Base-by-base conservation (phyloP, 139 green algal genomes). In the Haematococcus lacustris region DNA sequence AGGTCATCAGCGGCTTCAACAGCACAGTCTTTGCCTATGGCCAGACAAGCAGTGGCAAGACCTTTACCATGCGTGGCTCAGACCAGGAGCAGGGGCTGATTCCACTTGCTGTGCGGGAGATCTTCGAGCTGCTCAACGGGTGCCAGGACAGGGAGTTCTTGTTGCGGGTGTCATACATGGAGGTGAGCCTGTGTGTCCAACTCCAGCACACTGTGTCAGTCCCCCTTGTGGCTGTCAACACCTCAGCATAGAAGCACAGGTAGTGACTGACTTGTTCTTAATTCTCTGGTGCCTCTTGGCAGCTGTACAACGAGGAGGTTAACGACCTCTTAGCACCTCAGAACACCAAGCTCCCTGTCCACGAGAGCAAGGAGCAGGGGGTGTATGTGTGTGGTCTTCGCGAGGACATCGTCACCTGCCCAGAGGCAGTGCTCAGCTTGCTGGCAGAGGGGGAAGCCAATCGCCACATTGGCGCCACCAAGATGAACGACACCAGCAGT, bases 251-350 rank as follows among this genome's bases (percentile, higher is more conserved):
- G n/a, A n/a, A n/a, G n/a, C n/a, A n/a, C n/a, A n/a, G n/a, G n/a
- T n/a, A n/a, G n/a, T n/a, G n/a, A n/a, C n/a, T n/a, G n/a, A 5
- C 6, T 62, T n/a, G 6, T 13, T 62, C 30, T n/a, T 62, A n/a
- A 13, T n/a, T 75, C 33, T 73, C 33, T 30, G 66, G 13, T 67
- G 37, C 64, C 2, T 34, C 9, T 33, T 5, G 51, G 75, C 83
- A 94, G 92, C 80, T 98, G 17, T 98, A 98, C 88, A 98, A 98
- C 72, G 94, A 98, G 82, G 90, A 98, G 63, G 92, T 98, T 40
- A 93, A 94, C 37, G 94, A 98, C 79, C 85, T 98, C 51, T 83
- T 98, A 70, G 80, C 85, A 0, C 83, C 82, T 0, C 85, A 91
- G 21, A 92, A 92, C 68, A 76, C 78, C 32, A 93, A 90, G 81